phyloP scores from a whole-genome alignment of 2,329 filamentous ascomycete genomes.

The Raffaelea ambrosiae region DNA sequence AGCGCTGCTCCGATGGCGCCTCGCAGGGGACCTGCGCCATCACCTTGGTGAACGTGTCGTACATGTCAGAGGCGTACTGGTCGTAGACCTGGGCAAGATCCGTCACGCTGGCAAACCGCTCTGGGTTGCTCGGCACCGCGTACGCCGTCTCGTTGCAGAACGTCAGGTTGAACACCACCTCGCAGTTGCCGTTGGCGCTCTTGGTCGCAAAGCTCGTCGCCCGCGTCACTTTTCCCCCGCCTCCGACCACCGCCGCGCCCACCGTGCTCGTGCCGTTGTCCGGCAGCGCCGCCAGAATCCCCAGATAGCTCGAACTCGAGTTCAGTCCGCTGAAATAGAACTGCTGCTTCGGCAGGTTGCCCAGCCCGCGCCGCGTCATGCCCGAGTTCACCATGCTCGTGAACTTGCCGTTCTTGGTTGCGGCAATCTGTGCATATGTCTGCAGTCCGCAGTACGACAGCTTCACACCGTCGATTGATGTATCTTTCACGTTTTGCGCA shows the following conservation, averaged over 20 bases:
- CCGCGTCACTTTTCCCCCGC: constrained; percentile 69
- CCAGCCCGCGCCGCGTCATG: constrained; percentile 61
- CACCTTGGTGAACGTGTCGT: constrained; percentile 70
- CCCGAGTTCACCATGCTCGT: constrained; percentile 43
- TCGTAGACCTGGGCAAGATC: constrained; percentile 70
- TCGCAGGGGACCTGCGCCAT: constrained; percentile 83
- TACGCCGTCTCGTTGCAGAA: constrained; percentile 89
- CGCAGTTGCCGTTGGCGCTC: constrained; percentile 57
- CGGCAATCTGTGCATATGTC: constrained; percentile 54
- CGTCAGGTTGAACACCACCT: constrained; percentile 74
- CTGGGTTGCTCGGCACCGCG: constrained; percentile 74
- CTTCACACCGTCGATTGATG: constrained; percentile 58
- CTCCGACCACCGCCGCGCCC: constrained; percentile 40
- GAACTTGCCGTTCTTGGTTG: constrained; percentile 42
- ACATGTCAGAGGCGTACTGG: constrained; percentile 58
- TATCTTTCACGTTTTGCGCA: constrained; percentile 52
- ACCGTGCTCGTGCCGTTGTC: constrained; percentile 43
- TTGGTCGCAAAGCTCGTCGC: constrained; percentile 71
- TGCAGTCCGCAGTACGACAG: constrained; percentile 77
- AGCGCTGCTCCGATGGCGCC: constrained; percentile 61
- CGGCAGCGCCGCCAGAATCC: constrained; percentile 66
- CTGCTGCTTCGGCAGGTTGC: constrained; percentile 70
- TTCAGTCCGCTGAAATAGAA: constrained; percentile 77
- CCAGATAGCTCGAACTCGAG: constrained; percentile 60
- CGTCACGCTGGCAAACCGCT: constrained; percentile 49